phyloP scores from a whole-genome alignment of 2,329 filamentous ascomycete species.

The Fonsecaea erecta region DNA sequence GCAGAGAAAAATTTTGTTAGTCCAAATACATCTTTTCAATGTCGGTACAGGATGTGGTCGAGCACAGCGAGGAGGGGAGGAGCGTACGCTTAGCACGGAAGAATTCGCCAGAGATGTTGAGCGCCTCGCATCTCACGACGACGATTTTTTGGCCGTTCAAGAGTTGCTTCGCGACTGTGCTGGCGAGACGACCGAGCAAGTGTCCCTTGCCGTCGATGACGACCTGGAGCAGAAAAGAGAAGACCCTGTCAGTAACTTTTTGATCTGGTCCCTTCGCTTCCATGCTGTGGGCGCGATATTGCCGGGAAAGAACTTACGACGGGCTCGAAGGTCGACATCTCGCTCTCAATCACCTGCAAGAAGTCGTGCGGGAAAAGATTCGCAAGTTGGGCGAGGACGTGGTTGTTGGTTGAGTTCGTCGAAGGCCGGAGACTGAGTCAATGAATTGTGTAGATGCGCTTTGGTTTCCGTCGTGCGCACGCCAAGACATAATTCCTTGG shows the following conservation, averaged over 20 bases:
- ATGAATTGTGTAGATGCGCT: slow-evolving; percentile 20
- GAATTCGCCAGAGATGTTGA: slow-evolving; percentile 99
- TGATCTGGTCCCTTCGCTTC: neutral
- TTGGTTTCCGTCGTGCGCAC: slow-evolving; percentile 18
- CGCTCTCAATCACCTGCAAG: slow-evolving; percentile 44
- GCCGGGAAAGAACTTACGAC: slow-evolving; percentile 58
- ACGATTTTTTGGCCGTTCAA: slow-evolving; percentile 81
- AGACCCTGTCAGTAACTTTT: slow-evolving; percentile 48
- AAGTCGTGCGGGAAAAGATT: slow-evolving; percentile 24
- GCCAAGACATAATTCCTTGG: slow-evolving; percentile 14
- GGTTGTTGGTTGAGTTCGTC: slow-evolving; percentile 18
- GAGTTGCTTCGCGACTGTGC: slow-evolving; percentile 46
- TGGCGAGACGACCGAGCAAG: slow-evolving; percentile 89
- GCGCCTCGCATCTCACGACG: slow-evolving; percentile 95
- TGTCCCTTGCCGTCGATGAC: slow-evolving; percentile 99
- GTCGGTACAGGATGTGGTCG: neutral
- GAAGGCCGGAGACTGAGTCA: slow-evolving; percentile 21
- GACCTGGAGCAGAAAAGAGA: slow-evolving; percentile 64
- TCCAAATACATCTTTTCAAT: neutral
- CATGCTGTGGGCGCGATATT: slow-evolving; percentile 3
- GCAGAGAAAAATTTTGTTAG: slow-evolving; percentile 33
- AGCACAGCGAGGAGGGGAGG: slow-evolving; percentile 32
- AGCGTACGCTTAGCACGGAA: slow-evolving; percentile 97
- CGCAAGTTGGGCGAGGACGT: slow-evolving; percentile 33
- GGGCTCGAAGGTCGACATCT: slow-evolving; percentile 70